A percentile compares a stretch with the other conserved stretches of the same genome.
Conservation (phyloP, 805 yeast genomes). For the Candida corydali region DNA sequence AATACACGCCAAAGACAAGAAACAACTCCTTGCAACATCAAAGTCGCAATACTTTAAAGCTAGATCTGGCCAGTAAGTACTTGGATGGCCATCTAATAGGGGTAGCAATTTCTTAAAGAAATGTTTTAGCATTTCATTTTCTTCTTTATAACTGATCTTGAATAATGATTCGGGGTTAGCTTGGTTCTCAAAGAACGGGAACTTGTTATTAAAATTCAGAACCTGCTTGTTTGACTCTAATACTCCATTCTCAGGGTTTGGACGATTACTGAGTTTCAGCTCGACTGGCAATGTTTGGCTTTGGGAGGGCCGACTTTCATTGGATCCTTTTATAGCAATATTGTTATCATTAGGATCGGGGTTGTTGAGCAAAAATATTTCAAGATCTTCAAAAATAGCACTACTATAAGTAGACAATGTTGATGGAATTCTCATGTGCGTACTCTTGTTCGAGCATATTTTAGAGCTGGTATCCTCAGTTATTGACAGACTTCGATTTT, state of each 20-base stretch:
- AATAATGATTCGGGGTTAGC: constrained; percentile 8
- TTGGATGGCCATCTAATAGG: constrained; percentile 55
- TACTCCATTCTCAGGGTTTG: background rate
- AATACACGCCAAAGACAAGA: constrained; percentile 52
- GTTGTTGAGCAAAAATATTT: constrained; percentile 14
- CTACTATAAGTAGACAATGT: constrained; percentile 20
- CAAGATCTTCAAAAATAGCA: constrained; percentile 23
- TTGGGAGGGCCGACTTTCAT: background rate
- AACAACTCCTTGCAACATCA: constrained; percentile 55
- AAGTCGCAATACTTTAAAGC: constrained; percentile 55
- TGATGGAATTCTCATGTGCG: constrained; percentile 5
- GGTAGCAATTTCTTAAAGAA: constrained; percentile 52
- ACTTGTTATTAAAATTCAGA: constrained; percentile 6
- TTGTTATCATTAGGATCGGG: background rate
- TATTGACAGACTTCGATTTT: too few species aligned
- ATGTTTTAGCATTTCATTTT: constrained; percentile 52
- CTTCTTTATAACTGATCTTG: constrained; percentile 40
- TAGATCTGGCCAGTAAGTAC: constrained; percentile 58
- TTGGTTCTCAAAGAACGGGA: background rate
- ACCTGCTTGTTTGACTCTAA: constrained; percentile 5
- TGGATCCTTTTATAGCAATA: background rate
- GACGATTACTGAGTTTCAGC: background rate
- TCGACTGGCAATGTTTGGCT: background rate
- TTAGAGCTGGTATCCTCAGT: too few species aligned
- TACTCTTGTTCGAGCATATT: too few species aligned